A percentile compares a stretch with the other conserved stretches of the same genome.
Conservation (phyloP, 1,139 yeast genomes). For the Pichia sp. region DNA sequence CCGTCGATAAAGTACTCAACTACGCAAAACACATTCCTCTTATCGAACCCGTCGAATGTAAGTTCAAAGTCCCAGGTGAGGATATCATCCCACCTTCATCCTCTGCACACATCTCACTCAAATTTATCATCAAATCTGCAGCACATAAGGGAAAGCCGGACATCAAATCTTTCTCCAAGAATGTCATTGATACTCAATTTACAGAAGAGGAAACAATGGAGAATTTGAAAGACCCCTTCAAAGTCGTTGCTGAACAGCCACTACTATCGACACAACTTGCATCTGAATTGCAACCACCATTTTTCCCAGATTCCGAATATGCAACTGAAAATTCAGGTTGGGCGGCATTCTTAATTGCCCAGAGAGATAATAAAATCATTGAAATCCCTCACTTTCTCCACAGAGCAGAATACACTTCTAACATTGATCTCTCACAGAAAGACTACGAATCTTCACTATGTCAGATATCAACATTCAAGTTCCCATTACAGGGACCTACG, state of each 20-base stretch:
- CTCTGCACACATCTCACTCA: constrained; percentile 65
- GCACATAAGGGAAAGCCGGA: constrained; percentile 54
- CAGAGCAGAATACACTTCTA: constrained; percentile 44
- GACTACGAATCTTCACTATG: constrained; percentile 43
- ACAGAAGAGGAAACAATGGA: constrained; percentile 54
- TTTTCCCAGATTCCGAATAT: constrained; percentile 50
- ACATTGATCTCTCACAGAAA: constrained; percentile 46
- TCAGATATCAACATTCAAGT: constrained; percentile 61
- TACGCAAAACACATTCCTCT: constrained; percentile 66
- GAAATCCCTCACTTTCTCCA: constrained; percentile 59
- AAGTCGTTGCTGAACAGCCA: constrained; percentile 60
- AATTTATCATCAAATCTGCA: constrained; percentile 70
- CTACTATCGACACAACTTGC: constrained; percentile 43
- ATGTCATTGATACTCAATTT: constrained; percentile 29
- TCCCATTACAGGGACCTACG: constrained; percentile 64
- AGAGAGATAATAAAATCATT: constrained; percentile 70
- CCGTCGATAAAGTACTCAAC: constrained; percentile 44
- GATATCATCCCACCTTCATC: constrained; percentile 66
- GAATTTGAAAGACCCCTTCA: constrained; percentile 63
- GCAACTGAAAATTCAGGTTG: constrained; percentile 38
- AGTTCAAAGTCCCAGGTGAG: constrained; percentile 88
- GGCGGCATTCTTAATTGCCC: constrained; percentile 62
- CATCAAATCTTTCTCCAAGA: constrained; percentile 30
- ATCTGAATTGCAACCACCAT: constrained; percentile 46
- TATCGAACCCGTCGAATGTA: constrained; percentile 62